phyloP scores from a whole-genome alignment of 1,139 yeast species.

The Saccharomyces pastorianus region DNA sequence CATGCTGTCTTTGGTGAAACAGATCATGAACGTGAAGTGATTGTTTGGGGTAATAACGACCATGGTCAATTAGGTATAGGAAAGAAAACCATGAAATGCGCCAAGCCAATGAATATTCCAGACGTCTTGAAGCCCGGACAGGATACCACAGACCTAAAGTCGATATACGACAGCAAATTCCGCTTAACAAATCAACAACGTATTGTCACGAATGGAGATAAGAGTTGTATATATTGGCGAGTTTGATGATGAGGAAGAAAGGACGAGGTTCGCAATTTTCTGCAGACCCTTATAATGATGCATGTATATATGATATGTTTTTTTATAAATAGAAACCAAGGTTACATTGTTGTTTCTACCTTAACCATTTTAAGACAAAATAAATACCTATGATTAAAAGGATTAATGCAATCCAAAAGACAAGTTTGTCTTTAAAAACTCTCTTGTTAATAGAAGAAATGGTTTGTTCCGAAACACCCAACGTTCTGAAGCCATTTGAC shows the following conservation, averaged over 20 bases:
- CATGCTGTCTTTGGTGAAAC: conserved; percentile 49
- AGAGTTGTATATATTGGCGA: conserved; percentile 56
- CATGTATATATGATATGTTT: conserved; percentile 1
- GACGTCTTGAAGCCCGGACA: conserved; percentile 48
- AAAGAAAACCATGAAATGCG: conserved; percentile 45
- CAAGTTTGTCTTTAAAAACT: conserved; percentile 79
- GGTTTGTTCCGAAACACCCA: conserved; percentile 84
- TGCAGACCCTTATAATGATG: conserved; percentile 1
- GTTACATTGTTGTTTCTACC: conserved; percentile 30
- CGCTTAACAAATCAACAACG: conserved; percentile 47
- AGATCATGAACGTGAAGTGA: conserved; percentile 64
- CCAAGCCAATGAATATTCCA: conserved; percentile 51
- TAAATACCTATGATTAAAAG: conserved; percentile 62
- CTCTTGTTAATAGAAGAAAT: conserved; percentile 73
- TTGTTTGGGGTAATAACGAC: conserved; percentile 79
- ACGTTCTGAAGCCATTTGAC: conserved; percentile 62
- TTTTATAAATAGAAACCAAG: conserved; percentile 1
- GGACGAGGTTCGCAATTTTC: neutral
- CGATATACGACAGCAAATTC: conserved; percentile 37
- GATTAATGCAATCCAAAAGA: conserved; percentile 71
- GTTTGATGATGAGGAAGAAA: neutral
- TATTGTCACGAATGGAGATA: conserved; percentile 52
- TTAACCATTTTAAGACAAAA: conserved; percentile 57
- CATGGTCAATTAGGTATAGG: conserved; percentile 83
- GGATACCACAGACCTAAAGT: conserved; percentile 10